phyloP scores from a whole-genome alignment of 805 yeast species.

The Metschnikowia noctiluminum region DNA sequence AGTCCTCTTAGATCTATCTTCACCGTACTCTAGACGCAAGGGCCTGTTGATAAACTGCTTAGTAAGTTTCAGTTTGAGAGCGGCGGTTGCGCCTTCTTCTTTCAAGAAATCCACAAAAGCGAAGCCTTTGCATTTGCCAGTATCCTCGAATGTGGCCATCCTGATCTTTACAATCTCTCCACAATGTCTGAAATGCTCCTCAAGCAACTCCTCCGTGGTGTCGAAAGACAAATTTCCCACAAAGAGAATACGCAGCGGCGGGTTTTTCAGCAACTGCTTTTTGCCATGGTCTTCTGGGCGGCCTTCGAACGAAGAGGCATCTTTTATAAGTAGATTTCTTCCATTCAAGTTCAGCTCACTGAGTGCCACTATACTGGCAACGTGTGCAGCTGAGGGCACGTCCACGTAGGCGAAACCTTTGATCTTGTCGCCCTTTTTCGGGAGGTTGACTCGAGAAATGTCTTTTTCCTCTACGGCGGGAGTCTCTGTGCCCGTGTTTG shows the following conservation, averaged over 20 bases:
- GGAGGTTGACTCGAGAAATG: conserved; percentile 75
- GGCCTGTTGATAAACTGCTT: conserved; percentile 68
- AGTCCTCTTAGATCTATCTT: conserved; percentile 80
- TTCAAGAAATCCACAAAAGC: conserved; percentile 85
- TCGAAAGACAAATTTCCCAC: conserved; percentile 94
- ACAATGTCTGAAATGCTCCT: conserved; percentile 83
- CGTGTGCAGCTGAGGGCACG: conserved; percentile 57
- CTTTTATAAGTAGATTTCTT: conserved; percentile 80
- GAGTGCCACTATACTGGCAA: conserved; percentile 58
- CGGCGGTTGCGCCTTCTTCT: conserved; percentile 78
- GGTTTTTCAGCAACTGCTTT: conserved; percentile 56
- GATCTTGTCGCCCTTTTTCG: conserved; percentile 64
- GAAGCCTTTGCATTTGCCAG: conserved; percentile 96
- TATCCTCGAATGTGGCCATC: conserved; percentile 97
- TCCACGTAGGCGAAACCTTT: conserved; percentile 93
- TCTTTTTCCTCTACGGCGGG: conserved; percentile 48
- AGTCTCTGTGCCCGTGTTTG: conserved; percentile 25
- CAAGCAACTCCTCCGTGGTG: conserved; percentile 74
- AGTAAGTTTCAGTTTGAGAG: conserved; percentile 68
- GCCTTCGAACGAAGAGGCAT: conserved; percentile 78
- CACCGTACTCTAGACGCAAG: conserved; percentile 87
- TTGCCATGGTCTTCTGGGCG: conserved; percentile 61
- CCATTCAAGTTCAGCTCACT: conserved; percentile 77
- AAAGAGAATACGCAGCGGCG: conserved; percentile 84
- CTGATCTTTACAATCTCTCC: conserved; percentile 82